Evolutionary conservation across 352 stramenopile genomes (phyloP).

Genomic region (Pythium coloratum): DNA sequence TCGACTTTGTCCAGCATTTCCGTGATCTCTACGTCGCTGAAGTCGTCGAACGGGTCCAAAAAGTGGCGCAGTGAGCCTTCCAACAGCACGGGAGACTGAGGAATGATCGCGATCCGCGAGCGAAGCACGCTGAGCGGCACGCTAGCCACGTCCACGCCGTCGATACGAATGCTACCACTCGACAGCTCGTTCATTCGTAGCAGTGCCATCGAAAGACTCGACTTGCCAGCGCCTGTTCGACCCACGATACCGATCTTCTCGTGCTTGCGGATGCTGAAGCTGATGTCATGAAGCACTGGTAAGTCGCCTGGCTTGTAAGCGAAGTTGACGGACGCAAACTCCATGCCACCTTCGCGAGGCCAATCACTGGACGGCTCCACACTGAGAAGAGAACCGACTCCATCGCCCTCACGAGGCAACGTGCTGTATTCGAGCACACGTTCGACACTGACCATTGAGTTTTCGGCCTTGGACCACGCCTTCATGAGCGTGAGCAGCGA

Average conservation of each 20-base stretch:
- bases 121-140: slow-evolving; percentile 42
- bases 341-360: slow-evolving; percentile 14
- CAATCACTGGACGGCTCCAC: not conserved
- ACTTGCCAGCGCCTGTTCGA: slow-evolving; percentile 44
- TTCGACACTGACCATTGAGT: slow-evolving; percentile 41
- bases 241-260: slow-evolving; percentile 81
- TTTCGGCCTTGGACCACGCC: slow-evolving; percentile 51
- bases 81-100: slow-evolving; percentile 92
- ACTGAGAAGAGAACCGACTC: not conserved
- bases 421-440: slow-evolving; percentile 22
- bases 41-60: slow-evolving; percentile 91
- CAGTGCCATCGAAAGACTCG: slow-evolving; percentile 22
- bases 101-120: slow-evolving; percentile 91
- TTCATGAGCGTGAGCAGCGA: slow-evolving; percentile 37
- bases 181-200: slow-evolving; percentile 24
- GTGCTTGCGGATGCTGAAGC: slow-evolving; percentile 39
- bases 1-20: slow-evolving; percentile 54
- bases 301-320: slow-evolving; percentile 21
- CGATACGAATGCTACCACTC: slow-evolving; percentile 28
- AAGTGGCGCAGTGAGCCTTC: slow-evolving; percentile 90
- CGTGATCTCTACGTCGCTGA: slow-evolving; percentile 63
- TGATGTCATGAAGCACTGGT: slow-evolving; percentile 21
- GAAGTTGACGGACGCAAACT: slow-evolving; percentile 31
- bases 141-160: slow-evolving; percentile 30
- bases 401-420: slow-evolving; percentile 10